These are phyloP conservation scores for Ceratopteris richardii DNA, from an alignment of 75 land plant species.

Conservation along the genomic window DNA sequence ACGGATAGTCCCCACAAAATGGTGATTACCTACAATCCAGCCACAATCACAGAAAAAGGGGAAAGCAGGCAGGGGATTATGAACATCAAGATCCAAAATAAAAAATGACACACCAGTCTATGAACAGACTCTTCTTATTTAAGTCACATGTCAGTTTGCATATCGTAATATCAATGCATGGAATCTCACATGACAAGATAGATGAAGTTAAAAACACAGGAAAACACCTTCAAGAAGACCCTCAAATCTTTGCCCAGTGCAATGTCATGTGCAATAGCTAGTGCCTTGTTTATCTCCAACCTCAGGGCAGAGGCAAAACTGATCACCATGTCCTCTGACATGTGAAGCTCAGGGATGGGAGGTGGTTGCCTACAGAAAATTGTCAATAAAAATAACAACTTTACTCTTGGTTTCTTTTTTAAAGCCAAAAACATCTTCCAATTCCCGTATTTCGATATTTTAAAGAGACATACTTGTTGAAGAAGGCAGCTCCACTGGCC, in stretches of 20 bases:
- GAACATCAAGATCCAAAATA: too few species aligned
- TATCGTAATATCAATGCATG: too few species aligned
- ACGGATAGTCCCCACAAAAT: conserved; percentile 47
- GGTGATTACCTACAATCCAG: conserved; percentile 34
- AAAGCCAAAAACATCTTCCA: neutral
- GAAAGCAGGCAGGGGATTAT: too few species aligned
- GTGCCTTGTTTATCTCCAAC: conserved; percentile 22
- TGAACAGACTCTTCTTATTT: too few species aligned
- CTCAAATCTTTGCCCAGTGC: conserved; percentile 57
- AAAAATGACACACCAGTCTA: too few species aligned
- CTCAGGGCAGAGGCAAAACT: conserved; percentile 31
- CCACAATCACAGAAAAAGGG: neutral
- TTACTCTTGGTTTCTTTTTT: neutral
- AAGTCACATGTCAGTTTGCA: too few species aligned
- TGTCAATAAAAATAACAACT: neutral
- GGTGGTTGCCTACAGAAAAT: conserved; percentile 55
- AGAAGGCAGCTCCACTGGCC: conserved; percentile 64
- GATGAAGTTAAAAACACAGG: too few species aligned
- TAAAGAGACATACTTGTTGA: conserved; percentile 38
- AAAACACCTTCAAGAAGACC: conserved; percentile 55
- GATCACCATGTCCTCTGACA: conserved; percentile 54
- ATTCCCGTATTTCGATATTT: neutral
- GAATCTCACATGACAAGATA: too few species aligned
- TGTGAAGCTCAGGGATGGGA: conserved; percentile 51
- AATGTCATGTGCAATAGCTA: conserved; percentile 42